These are phyloP conservation scores for Globisporangium paroecandrum DNA, from an alignment of 352 stramenopile genomes.

Conservation along the genomic window DNA sequence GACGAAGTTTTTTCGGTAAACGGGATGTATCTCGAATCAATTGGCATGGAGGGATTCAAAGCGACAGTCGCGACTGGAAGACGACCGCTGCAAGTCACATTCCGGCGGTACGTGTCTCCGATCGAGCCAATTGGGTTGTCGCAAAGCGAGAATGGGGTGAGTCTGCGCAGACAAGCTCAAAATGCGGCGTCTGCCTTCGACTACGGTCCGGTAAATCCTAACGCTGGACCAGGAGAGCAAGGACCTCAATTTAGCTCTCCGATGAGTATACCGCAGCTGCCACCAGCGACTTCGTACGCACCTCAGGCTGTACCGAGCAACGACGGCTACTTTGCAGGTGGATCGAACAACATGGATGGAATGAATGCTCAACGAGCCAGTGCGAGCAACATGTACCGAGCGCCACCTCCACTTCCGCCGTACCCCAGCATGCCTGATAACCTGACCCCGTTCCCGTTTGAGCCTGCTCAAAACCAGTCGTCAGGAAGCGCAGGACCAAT, in stretches of 20 bases:
- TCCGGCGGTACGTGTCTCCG: slow-evolving; percentile 34
- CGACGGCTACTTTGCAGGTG: slow-evolving; percentile 10
- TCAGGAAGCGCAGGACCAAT: slow-evolving; percentile 13
- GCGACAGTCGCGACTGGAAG: slow-evolving; percentile 49
- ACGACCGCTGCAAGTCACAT: slow-evolving; percentile 68
- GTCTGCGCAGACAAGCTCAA: slow-evolving; percentile 15
- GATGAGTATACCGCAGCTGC: slow-evolving; percentile 12
- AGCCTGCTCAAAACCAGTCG: slow-evolving; percentile 23
- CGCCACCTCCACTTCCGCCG: background rate
- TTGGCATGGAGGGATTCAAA: slow-evolving; percentile 85
- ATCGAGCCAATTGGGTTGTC: slow-evolving; percentile 7
- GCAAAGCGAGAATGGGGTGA: slow-evolving; percentile 7
- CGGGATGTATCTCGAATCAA: slow-evolving; percentile 49
- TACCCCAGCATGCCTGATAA: slow-evolving; percentile 17
- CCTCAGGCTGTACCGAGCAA: slow-evolving; percentile 12
- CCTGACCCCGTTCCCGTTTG: slow-evolving; percentile 33
- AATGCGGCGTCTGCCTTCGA: slow-evolving; percentile 11
- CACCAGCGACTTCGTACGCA: slow-evolving; percentile 19
- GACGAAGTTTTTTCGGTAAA: slow-evolving; percentile 84
- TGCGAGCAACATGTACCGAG: slow-evolving; percentile 10
- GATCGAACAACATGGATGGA: background rate
- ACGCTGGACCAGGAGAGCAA: background rate
- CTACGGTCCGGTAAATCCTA: slow-evolving; percentile 7
- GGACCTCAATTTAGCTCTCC: slow-evolving; percentile 3
- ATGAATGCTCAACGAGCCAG: slow-evolving; percentile 9